Conservation (phyloP, 2,329 filamentous ascomycete species). For the Coleophoma eucalyptorum region DNA sequence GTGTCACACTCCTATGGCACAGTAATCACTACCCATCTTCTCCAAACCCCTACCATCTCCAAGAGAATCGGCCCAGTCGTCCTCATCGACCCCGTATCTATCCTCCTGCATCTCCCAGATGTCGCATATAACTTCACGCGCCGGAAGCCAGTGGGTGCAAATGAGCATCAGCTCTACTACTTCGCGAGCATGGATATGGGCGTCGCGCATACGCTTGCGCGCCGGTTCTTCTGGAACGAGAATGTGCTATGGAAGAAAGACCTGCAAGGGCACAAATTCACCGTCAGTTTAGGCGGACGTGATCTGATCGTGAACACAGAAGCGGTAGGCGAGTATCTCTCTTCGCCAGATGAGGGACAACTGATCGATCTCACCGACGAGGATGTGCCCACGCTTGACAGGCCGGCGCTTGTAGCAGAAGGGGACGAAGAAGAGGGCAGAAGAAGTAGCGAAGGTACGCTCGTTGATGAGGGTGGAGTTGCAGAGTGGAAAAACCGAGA, state of each 20-base stretch:
- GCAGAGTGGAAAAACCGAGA: slow-evolving; percentile 27
- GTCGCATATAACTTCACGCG: slow-evolving; percentile 60
- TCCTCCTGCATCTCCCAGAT: slow-evolving; percentile 57
- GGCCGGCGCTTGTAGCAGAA: slow-evolving; percentile 8
- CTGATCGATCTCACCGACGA: slow-evolving; percentile 8
- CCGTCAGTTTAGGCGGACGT: slow-evolving; percentile 43
- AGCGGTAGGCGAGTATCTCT: slow-evolving; percentile 47
- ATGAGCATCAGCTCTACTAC: slow-evolving; percentile 56
- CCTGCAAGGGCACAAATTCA: slow-evolving; percentile 36
- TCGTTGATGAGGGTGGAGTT: slow-evolving; percentile 11
- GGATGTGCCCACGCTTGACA: slow-evolving; percentile 1
- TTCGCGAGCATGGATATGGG: slow-evolving; percentile 57
- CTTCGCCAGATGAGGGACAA: slow-evolving; percentile 10
- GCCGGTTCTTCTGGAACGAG: slow-evolving; percentile 59
- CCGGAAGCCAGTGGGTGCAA: slow-evolving; percentile 39
- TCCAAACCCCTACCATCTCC: slow-evolving; percentile 37
- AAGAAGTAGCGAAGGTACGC: slow-evolving; percentile 17
- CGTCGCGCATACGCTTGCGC: slow-evolving; percentile 51
- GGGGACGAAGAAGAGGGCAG: slow-evolving; percentile 1
- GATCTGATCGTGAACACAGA: slow-evolving; percentile 53
- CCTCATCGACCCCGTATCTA: slow-evolving; percentile 56
- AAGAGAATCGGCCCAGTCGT: slow-evolving; percentile 44
- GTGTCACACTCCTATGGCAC: slow-evolving; percentile 50
- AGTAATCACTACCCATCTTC: slow-evolving; percentile 50
- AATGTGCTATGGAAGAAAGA: slow-evolving; percentile 59